Evolutionary conservation across 2,329 filamentous ascomycete genomes (phyloP).

Genomic region (Cladosporium sp.): DNA sequence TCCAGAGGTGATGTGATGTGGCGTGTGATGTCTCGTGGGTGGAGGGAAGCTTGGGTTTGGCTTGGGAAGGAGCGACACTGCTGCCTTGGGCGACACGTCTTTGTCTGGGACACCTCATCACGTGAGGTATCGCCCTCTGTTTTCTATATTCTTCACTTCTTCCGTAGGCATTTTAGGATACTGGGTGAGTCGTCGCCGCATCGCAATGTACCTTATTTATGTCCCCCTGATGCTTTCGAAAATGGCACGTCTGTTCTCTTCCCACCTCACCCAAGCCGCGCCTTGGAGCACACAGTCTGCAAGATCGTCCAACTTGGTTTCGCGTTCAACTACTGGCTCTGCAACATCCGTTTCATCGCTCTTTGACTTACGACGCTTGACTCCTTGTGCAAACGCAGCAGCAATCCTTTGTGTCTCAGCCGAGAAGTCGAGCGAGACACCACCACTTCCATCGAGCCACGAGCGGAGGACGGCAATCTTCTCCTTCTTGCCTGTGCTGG

Average conservation of each 20-base stretch:
- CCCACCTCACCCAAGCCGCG: constrained; percentile 75
- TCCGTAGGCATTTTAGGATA: not conserved
- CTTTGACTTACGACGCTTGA: constrained; percentile 26
- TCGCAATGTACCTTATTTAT: not conserved
- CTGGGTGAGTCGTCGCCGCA: not conserved
- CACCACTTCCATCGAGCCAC: constrained; percentile 48
- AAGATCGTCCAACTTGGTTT: constrained; percentile 74
- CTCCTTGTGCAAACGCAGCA: constrained; percentile 35
- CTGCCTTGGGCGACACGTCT: not conserved
- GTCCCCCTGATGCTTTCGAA: constrained; percentile 17
- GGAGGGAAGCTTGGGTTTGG: not conserved
- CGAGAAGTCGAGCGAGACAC: constrained; percentile 32
- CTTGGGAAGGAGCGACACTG: constrained; percentile 6
- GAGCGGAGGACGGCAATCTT: constrained; percentile 64
- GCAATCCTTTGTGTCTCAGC: constrained; percentile 40
- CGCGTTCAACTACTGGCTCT: constrained; percentile 25
- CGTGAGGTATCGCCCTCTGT: not conserved
- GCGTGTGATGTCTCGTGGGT: not conserved
- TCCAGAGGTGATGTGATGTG: not conserved
- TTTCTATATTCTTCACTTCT: not conserved
- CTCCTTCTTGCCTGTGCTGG: constrained; percentile 48
- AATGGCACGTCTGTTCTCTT: constrained; percentile 51
- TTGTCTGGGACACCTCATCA: not conserved
- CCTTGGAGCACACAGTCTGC: constrained; percentile 79
- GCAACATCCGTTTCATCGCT: constrained; percentile 21